Conservation (phyloP, 108 stramenopile genomes). For the Cyclotella cryptica region DNA sequence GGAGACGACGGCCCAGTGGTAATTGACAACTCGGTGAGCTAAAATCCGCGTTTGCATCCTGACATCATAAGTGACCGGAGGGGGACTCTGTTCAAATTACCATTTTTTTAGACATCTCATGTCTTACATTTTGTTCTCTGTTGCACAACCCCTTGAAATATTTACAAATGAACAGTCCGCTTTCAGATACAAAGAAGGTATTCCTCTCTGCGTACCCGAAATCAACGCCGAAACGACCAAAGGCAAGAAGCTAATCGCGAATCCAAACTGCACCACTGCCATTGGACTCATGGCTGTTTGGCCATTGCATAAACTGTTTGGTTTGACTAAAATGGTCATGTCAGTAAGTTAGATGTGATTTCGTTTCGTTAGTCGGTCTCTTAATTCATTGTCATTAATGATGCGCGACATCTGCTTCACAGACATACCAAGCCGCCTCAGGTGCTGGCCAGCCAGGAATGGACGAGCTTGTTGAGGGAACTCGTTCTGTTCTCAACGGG, state of each 20-base stretch:
- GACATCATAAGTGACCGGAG: background rate
- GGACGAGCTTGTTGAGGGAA: conserved; percentile 94
- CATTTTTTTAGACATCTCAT: background rate
- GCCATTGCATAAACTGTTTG: conserved; percentile 94
- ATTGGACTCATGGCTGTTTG: conserved; percentile 97
- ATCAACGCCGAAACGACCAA: conserved; percentile 93
- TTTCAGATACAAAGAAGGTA: conserved; percentile 89
- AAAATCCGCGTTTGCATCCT: background rate
- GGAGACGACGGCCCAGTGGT: conserved; percentile 82
- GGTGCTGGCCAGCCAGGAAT: conserved; percentile 95
- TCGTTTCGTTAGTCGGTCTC: background rate
- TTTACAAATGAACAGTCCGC: conserved; percentile 77
- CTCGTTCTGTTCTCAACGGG: conserved; percentile 74
- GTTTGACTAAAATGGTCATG: conserved; percentile 91
- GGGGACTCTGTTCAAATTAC: too few species aligned
- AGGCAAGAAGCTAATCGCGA: conserved; percentile 96
- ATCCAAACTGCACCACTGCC: conserved; percentile 99
- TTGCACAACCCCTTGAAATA: background rate
- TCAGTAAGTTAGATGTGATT: conserved; percentile 41
- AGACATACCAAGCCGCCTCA: conserved; percentile 94
- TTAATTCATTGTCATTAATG: background rate
- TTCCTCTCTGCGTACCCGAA: conserved; percentile 97
- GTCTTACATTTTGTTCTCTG: background rate
- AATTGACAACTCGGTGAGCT: conserved; percentile 87
- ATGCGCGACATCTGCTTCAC: background rate